Evolutionary conservation across 1,139 yeast genomes (phyloP).

Genomic region (Diutina neorugosa): DNA sequence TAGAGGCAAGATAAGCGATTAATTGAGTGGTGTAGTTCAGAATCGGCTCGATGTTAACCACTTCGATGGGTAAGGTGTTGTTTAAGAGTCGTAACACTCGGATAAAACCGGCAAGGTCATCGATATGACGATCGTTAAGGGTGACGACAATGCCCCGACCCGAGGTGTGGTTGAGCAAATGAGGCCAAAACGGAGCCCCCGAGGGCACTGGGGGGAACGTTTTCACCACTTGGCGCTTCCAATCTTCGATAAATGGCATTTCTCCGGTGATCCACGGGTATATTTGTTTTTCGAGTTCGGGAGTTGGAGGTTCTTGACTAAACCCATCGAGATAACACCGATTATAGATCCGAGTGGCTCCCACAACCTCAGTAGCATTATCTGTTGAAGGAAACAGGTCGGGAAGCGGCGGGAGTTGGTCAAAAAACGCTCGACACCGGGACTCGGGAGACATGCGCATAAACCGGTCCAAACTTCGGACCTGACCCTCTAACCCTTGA

Average conservation of each 20-base stretch:
- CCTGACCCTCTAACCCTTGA: background rate
- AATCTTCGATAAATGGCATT: background rate
- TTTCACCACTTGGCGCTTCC: background rate
- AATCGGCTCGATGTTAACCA: background rate
- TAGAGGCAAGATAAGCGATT: background rate
- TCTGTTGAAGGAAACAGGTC: background rate
- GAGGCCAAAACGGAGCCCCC: background rate
- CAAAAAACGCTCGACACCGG: background rate
- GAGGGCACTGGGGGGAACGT: background rate
- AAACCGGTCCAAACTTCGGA: background rate
- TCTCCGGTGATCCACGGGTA: background rate
- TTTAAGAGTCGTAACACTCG: background rate
- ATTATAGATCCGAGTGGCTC: background rate
- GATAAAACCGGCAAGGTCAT: background rate
- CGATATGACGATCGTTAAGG: background rate
- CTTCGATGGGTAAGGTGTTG: background rate
- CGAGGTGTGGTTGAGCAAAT: background rate
- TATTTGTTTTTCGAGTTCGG: background rate
- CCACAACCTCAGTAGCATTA: background rate
- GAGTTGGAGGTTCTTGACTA: background rate
- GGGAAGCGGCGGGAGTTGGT: background rate
- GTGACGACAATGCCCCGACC: background rate
- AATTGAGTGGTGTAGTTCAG: background rate
- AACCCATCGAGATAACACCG: background rate
- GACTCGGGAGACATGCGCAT: background rate